These are phyloP conservation scores for Ceratocystis harringtonii DNA, from an alignment of 2,329 filamentous ascomycete genomes.

Conservation along the genomic window DNA sequence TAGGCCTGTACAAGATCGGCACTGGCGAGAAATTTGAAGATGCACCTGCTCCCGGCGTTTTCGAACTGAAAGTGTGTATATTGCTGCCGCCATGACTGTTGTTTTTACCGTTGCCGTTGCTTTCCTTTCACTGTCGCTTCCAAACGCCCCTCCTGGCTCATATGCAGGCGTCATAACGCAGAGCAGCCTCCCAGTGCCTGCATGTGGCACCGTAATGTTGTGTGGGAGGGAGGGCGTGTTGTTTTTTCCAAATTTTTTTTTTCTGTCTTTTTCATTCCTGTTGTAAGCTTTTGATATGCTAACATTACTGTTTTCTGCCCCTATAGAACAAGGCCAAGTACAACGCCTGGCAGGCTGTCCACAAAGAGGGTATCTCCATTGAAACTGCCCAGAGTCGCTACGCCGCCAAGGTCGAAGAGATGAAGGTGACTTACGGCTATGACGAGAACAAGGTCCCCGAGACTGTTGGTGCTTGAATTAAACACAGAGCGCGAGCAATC, in stretches of 20 bases:
- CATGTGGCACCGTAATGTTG: no score
- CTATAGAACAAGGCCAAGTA: conserved; percentile 64
- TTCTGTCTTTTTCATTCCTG: neutral
- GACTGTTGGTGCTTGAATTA: conserved; percentile 30
- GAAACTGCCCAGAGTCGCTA: conserved; percentile 64
- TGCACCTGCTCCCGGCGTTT: conserved; percentile 49
- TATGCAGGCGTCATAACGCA: neutral
- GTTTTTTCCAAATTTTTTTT: neutral
- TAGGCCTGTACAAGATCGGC: conserved; percentile 45
- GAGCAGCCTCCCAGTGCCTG: neutral
- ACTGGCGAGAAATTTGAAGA: conserved; percentile 40
- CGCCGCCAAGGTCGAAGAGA: conserved; percentile 52
- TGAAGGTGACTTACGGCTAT: conserved; percentile 57
- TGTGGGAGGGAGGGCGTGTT: neutral
- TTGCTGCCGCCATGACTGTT: no score
- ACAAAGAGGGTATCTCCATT: conserved; percentile 45
- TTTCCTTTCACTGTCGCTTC: neutral
- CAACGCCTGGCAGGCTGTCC: conserved; percentile 57
- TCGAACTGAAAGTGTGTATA: conserved; percentile 48
- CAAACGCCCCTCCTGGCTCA: neutral
- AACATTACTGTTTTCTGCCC: neutral
- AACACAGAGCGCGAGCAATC: neutral
- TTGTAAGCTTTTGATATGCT: neutral
- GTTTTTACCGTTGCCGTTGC: neutral
- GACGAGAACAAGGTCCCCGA: conserved; percentile 49